Conservation (phyloP, 192 early-diverging fungal genomes). For the Glomus cerebriforme region DNA sequence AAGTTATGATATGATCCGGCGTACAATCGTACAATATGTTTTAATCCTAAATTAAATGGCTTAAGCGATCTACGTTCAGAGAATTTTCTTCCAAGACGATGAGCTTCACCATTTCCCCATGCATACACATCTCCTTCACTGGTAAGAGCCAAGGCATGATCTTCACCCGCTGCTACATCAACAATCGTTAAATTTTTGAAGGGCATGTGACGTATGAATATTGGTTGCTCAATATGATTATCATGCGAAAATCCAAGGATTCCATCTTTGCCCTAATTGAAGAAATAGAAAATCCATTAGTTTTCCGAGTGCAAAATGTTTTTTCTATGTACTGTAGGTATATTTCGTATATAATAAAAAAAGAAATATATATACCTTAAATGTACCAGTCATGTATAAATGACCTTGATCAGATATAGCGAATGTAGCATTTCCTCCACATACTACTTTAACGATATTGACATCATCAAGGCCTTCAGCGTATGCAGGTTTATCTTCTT, state of each 20-base stretch:
- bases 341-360: no score
- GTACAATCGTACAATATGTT: slow-evolving; percentile 62
- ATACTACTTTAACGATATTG: no score
- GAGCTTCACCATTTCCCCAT: slow-evolving; percentile 90
- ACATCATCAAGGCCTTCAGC: no score
- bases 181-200: slow-evolving; percentile 63
- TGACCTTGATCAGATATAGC: no score
- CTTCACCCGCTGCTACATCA: slow-evolving; percentile 77
- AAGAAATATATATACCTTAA: slow-evolving; percentile 43
- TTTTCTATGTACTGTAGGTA: no score
- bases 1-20: slow-evolving; percentile 87
- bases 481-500: no score
- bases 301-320: no score
- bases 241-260: slow-evolving; percentile 41
- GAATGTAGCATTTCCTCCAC: no score
- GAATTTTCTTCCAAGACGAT: slow-evolving; percentile 84
- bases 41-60: slow-evolving; percentile 55
- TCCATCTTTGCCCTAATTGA: not conserved
- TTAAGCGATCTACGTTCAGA: slow-evolving; percentile 70
- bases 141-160: no score
- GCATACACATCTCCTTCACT: slow-evolving; percentile 74
- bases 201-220: slow-evolving; percentile 61
- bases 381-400: slow-evolving; percentile 90
- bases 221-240: slow-evolving; percentile 64
- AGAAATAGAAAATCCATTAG: no score